Conservation (phyloP, 768 basidiomycete species). For the Galerina sulciceps region DNA sequence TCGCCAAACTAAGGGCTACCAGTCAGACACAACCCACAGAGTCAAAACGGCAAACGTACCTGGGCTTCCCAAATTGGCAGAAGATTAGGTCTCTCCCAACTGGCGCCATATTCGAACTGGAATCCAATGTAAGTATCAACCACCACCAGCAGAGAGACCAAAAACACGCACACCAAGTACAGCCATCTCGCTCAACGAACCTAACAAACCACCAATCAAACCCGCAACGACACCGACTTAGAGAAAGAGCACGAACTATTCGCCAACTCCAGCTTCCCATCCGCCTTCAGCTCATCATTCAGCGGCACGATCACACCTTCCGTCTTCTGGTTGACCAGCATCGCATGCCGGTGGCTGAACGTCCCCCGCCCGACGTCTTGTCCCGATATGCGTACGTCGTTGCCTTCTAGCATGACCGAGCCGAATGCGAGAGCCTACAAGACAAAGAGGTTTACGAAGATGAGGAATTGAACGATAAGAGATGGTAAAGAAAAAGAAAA, state of each 20-base stretch:
- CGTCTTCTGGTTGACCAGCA: conserved; percentile 88
- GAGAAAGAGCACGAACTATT: conserved; percentile 61
- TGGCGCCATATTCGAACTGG: conserved; percentile 89
- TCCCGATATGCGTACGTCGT: conserved; percentile 87
- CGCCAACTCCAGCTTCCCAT: conserved; percentile 80
- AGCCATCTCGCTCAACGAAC: conserved; percentile 88
- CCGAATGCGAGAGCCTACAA: conserved; percentile 85
- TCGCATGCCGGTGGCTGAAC: conserved; percentile 89
- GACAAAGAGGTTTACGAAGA: neutral
- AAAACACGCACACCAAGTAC: conserved; percentile 73
- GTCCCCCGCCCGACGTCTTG: conserved; percentile 94
- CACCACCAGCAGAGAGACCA: neutral
- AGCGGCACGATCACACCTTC: conserved; percentile 83
- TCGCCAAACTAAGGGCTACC: conserved; percentile 72
- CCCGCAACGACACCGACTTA: neutral
- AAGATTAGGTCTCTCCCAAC: conserved; percentile 84
- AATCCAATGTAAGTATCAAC: neutral
- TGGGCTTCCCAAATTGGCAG: conserved; percentile 94
- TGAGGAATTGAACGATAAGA: neutral
- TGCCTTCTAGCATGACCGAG: conserved; percentile 80
- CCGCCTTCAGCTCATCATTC: conserved; percentile 65
- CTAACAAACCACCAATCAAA: conserved; percentile 37
- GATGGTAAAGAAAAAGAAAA: neutral
- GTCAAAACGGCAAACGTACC: conserved; percentile 35
- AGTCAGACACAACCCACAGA: neutral